Percentiles rank a stretch among this genome's conserved stretches.
Conservation (phyloP, 768 basidiomycete species). For the Mycena epipterygia region DNA sequence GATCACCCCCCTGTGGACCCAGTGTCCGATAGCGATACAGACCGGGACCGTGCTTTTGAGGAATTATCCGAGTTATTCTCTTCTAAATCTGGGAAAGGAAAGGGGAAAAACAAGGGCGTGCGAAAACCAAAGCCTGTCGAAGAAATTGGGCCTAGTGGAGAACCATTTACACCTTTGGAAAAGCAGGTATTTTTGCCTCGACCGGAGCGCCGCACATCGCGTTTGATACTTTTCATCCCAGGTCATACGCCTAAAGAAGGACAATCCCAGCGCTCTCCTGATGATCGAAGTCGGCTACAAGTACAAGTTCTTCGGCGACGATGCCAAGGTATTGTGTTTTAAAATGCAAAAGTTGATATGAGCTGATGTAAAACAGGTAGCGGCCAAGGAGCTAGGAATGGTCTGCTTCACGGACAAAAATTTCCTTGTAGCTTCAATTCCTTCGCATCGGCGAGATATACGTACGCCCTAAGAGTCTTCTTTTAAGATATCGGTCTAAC, state of each 20-base stretch:
- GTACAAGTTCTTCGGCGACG: conserved; percentile 86
- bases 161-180: conserved; percentile 84
- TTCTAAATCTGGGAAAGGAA: conserved; percentile 52
- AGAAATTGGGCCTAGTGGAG: conserved; percentile 76
- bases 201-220: not conserved
- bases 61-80: conserved; percentile 64
- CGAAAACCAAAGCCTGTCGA: conserved; percentile 51
- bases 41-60: conserved; percentile 62
- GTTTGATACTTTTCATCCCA: conserved; percentile 35
- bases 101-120: conserved; percentile 40
- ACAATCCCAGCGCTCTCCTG: conserved; percentile 75
- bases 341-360: not conserved
- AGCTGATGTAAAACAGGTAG: conserved; percentile 60
- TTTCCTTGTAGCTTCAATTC: conserved; percentile 82
- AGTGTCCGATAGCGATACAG: conserved; percentile 49
- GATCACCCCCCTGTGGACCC: not conserved
- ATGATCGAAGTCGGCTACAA: conserved; percentile 91
- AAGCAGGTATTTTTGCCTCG: conserved; percentile 60
- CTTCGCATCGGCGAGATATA: conserved; percentile 73
- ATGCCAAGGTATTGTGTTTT: conserved; percentile 71
- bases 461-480: no score
- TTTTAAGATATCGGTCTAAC: no score
- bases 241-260: conserved; percentile 72
- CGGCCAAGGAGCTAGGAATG: conserved; percentile 84
- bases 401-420: conserved; percentile 80